Conservation (phyloP, 179 eudicot species). For the Drosera spatulata region DNA sequence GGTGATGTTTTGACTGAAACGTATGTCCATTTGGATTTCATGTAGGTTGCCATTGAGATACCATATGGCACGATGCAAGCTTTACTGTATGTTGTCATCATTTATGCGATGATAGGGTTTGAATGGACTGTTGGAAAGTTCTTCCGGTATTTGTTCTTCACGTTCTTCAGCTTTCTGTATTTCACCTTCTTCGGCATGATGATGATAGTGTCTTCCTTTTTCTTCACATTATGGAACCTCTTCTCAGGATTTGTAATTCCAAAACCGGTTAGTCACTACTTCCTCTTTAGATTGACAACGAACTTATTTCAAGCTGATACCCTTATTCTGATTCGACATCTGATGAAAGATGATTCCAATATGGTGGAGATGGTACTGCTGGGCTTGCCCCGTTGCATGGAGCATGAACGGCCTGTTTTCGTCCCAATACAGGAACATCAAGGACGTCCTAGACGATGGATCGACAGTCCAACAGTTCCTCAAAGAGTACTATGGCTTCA, state of each 20-base stretch:
- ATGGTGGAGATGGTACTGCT: constrained; percentile 45
- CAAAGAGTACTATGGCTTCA: constrained; percentile 29
- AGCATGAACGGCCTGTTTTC: constrained; percentile 26
- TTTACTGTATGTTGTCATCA: constrained; percentile 35
- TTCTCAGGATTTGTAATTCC: constrained; percentile 64
- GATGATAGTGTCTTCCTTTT: constrained; percentile 48
- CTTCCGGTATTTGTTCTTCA: constrained; percentile 65
- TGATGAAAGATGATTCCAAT: constrained; percentile 22
- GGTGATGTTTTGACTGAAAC: constrained; percentile 3
- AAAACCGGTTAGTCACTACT: constrained; percentile 32
- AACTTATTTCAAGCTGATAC: background rate
- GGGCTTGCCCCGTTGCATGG: constrained; percentile 25
- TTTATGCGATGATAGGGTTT: constrained; percentile 66
- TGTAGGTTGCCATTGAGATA: constrained; percentile 50
- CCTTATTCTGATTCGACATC: background rate
- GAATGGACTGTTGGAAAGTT: constrained; percentile 57
- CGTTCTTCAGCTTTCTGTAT: constrained; percentile 61
- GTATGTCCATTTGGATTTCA: constrained; percentile 30
- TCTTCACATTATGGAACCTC: constrained; percentile 51
- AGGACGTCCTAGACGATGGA: background rate
- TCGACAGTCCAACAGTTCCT: constrained; percentile 15
- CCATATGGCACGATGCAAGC: constrained; percentile 51
- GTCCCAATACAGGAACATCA: constrained; percentile 26
- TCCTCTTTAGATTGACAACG: background rate
- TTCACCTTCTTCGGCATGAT: constrained; percentile 82